phyloP scores from a whole-genome alignment of 1,284 basidiomycete genomes.

The Leccinum fallax region DNA sequence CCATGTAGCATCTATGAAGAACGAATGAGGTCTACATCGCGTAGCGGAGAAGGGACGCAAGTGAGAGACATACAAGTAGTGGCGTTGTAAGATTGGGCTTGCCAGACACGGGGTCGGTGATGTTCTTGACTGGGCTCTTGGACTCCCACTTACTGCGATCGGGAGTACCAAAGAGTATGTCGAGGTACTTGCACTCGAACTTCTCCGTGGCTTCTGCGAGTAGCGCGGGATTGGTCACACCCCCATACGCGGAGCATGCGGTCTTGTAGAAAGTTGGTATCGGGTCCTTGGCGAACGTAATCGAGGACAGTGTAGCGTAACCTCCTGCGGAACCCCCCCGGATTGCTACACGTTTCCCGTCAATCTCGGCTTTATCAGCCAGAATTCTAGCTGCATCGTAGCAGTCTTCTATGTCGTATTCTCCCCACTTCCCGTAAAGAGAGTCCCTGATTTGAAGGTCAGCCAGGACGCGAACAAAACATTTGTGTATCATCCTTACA shows the following conservation, averaged over 20 bases:
- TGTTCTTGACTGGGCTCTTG: constrained; percentile 19
- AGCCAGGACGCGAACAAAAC: neutral
- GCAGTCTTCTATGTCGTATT: constrained; percentile 22
- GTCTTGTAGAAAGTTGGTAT: constrained; percentile 26
- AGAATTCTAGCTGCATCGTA: constrained; percentile 11
- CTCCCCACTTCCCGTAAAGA: constrained; percentile 22
- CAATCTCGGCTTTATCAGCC: constrained; percentile 1
- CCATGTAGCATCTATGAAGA: constrained; percentile 54
- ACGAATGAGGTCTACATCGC: constrained; percentile 6
- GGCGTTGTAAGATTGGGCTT: constrained; percentile 8
- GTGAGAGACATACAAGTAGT: constrained; percentile 17
- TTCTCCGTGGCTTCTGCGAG: constrained; percentile 60
- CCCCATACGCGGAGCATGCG: constrained; percentile 50
- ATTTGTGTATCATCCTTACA: constrained; percentile 8
- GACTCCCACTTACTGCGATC: constrained; percentile 6
- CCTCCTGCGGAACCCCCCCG: constrained; percentile 63
- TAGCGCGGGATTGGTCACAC: constrained; percentile 49
- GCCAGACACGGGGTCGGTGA: neutral
- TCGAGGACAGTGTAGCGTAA: constrained; percentile 53
- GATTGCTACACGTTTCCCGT: constrained; percentile 54
- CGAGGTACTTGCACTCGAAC: constrained; percentile 56
- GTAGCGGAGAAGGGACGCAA: neutral
- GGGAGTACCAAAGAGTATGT: constrained; percentile 53
- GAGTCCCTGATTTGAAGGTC: constrained; percentile 11
- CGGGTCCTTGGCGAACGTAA: constrained; percentile 38